Evolutionary conservation across 495 filamentous ascomycete species (phyloP), one percentile per base, ranked within the genome.

Genomic region (Xylaria flabelliformis): DNA sequence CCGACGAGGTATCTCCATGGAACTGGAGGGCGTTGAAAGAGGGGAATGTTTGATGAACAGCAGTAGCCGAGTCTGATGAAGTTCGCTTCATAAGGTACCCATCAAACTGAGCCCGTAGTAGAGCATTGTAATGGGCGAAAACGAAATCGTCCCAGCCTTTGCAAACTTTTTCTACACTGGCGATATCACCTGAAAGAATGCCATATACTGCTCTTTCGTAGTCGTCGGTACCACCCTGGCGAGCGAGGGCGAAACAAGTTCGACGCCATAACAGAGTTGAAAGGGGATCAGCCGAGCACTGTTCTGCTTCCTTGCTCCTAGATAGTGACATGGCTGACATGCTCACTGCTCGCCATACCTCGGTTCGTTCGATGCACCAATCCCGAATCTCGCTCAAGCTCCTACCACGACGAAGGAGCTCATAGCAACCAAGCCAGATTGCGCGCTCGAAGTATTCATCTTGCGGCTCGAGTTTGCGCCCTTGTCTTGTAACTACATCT

Each of bases 151-250:
- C 94, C 91, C 93, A 97, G 48, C 88, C 89, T 53, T 86, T 85
- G 80, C 93, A 96, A 17, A 95, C 89, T 73, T 88, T 88, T 76
- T 92, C 86, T 13, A 94, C 93, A 53, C 91, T 90, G 46, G 89
- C 83, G 8, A 93, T 84, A 76, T 98, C 92, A 51, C 97, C 97
- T 53, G 92, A 91, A 62, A 99, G 87, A 26, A 97, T 84, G 26
- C 92, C 94, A 76, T 97, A 98, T 1, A 98, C 94, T 32, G 95
- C 96, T 39, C 89, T 87, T 82, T 99, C 94, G 77, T 93, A 95
- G 36, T 92, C 89, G 67, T 90, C 88, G 0, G 88, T 88, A 41
- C 89, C 90, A 0, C 87, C 86, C 59, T 90, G 89, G 62, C 85
- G 85, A 51, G 95, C 91, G 55, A 94, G 83, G 58, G 91, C 89